These are phyloP conservation scores for Hyphodiscus hymeniophilus DNA, from an alignment of 495 filamentous ascomycete species.

Conservation along the genomic window DNA sequence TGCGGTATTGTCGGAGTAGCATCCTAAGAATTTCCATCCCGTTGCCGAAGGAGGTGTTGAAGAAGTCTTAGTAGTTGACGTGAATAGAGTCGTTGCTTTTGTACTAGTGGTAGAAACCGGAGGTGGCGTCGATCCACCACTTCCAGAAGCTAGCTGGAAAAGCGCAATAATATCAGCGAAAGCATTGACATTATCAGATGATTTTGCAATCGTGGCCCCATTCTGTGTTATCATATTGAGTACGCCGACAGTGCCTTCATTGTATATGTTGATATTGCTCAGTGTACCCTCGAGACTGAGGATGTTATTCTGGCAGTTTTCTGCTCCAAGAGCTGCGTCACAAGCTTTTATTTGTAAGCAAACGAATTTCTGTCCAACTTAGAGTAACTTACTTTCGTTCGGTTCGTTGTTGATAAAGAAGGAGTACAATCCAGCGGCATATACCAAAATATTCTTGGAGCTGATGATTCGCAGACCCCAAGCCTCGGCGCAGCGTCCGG, in stretches of 20 bases:
- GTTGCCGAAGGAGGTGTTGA: not conserved
- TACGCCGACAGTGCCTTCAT: conserved; percentile 43
- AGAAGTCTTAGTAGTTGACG: not conserved
- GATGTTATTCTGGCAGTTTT: conserved; percentile 53
- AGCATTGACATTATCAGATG: conserved; percentile 37
- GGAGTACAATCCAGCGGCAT: conserved; percentile 71
- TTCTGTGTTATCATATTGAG: conserved; percentile 31
- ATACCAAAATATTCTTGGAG: conserved; percentile 51
- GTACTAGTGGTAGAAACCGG: too few species aligned
- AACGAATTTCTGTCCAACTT: not conserved
- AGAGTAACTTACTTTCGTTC: not conserved
- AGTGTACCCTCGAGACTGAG: conserved; percentile 41
- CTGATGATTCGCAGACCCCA: conserved; percentile 39
- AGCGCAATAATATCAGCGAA: conserved; percentile 36
- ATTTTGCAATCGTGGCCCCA: conserved; percentile 15
- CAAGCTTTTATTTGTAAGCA: conserved; percentile 26
- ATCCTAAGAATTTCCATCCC: conserved; percentile 9
- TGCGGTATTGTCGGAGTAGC: conserved; percentile 10
- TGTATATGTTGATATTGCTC: conserved; percentile 40
- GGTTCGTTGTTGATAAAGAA: conserved; percentile 58
- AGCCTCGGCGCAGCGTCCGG: conserved; percentile 34
- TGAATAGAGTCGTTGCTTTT: too few species aligned
- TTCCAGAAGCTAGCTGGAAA: conserved; percentile 27
- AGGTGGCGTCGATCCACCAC: not conserved
- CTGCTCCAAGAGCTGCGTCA: conserved; percentile 34